Conservation (phyloP, 2,329 filamentous ascomycete species). For the Tolypocladium tundrense region DNA sequence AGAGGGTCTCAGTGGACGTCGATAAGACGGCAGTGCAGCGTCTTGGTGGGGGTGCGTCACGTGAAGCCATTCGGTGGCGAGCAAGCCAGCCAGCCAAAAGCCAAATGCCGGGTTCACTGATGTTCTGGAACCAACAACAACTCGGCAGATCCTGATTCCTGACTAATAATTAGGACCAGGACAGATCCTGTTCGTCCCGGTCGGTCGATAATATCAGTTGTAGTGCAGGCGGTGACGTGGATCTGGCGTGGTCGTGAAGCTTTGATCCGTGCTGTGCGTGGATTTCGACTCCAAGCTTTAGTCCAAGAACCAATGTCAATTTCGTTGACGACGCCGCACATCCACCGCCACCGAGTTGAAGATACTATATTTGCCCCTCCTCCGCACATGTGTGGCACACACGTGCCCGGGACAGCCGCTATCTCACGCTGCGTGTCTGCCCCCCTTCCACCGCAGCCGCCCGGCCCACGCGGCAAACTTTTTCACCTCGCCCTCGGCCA, state of each 20-base stretch:
- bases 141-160: not conserved
- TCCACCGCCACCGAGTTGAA: not conserved
- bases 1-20: not conserved
- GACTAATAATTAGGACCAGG: not conserved
- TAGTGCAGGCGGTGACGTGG: not conserved
- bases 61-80: not conserved
- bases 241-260: not conserved
- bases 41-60: not conserved
- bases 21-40: not conserved
- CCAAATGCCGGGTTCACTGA: not conserved
- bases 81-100: not conserved
- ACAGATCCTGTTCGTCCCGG: not conserved
- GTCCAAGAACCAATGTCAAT: not conserved
- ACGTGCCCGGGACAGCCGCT: not conserved
- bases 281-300: not conserved
- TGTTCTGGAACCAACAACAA: too few species aligned
- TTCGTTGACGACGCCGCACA: not conserved
- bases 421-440: not conserved
- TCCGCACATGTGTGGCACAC: not conserved
- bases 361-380: not conserved
- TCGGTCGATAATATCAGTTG: not conserved
- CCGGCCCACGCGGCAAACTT: slow-evolving; percentile 65
- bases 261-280: not conserved
- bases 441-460: slow-evolving; percentile 62
- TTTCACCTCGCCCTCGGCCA: slow-evolving; percentile 60